Percentiles rank a stretch among this genome's conserved stretches.
Evolutionary conservation across 2,329 filamentous ascomycete species (phyloP).

Genomic region (Dothideomycetes sp.): DNA sequence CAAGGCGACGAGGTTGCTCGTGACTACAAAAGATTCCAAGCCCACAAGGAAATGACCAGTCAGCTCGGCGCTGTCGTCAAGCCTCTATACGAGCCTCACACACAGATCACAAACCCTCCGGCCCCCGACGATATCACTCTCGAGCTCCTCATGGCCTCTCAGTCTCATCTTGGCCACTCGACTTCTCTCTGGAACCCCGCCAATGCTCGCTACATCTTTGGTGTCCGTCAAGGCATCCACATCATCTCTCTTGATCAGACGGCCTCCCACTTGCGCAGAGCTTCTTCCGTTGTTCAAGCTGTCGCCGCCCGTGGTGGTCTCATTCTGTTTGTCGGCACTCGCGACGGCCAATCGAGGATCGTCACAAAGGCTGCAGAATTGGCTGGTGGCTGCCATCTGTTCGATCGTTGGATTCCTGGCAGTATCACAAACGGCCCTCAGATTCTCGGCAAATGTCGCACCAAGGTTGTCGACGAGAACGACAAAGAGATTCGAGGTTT

Average conservation of each 20-base stretch:
- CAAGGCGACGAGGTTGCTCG: constrained; percentile 25
- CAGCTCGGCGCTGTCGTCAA: constrained; percentile 32
- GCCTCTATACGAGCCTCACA: constrained; percentile 55
- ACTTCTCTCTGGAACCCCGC: constrained; percentile 89
- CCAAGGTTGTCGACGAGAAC: constrained; percentile 67
- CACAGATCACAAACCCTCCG: constrained; percentile 64
- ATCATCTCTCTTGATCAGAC: constrained; percentile 88
- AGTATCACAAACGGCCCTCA: constrained; percentile 87
- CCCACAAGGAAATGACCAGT: constrained; percentile 30
- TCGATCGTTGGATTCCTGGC: constrained; percentile 86
- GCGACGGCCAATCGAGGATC: constrained; percentile 68
- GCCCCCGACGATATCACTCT: constrained; percentile 72
- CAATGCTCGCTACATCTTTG: constrained; percentile 90
- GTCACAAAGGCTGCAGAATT: constrained; percentile 74
- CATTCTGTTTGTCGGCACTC: constrained; percentile 83
- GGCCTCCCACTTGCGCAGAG: constrained; percentile 80
- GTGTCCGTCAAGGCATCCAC: constrained; percentile 77
- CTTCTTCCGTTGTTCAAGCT: constrained; percentile 83
- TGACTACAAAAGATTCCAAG: constrained; percentile 35
- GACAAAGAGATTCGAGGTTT: constrained; percentile 59
- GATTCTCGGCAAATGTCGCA: constrained; percentile 61
- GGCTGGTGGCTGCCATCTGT: constrained; percentile 74
- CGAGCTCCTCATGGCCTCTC: constrained; percentile 79
- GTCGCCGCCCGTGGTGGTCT: constrained; percentile 74
- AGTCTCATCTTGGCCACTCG: constrained; percentile 83